Percentiles rank a stretch among this genome's conserved stretches.
Evolutionary conservation across 2,329 filamentous ascomycete species (phyloP).

Genomic region (Penicillium sp.): DNA sequence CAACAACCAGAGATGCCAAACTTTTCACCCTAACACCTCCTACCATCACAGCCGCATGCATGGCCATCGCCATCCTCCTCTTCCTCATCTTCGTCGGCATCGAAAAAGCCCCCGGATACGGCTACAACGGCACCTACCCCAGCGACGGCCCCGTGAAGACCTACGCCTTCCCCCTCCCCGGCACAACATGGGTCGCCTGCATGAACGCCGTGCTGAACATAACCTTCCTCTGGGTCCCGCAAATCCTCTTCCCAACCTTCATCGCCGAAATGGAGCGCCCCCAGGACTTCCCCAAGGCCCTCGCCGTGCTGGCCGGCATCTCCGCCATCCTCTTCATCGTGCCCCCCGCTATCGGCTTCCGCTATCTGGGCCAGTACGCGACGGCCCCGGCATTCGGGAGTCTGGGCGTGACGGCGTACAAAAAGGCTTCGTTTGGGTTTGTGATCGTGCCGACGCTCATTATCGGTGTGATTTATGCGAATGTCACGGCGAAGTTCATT

Average conservation of each 20-base stretch:
- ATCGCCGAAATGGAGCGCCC: conserved; percentile 55
- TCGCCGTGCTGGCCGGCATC: conserved; percentile 50
- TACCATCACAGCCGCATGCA: conserved; percentile 42
- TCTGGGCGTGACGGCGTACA: conserved; percentile 48
- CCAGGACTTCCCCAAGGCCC: conserved; percentile 54
- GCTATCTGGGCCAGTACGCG: conserved; percentile 52
- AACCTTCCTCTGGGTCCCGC: conserved; percentile 55
- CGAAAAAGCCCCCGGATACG: conserved; percentile 47
- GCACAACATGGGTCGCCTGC: conserved; percentile 51
- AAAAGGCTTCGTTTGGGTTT: conserved; percentile 54
- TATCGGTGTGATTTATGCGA: conserved; percentile 55
- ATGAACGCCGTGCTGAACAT: conserved; percentile 57
- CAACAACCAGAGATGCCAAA: no score
- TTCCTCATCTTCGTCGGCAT: conserved; percentile 54
- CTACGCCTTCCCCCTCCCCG: conserved; percentile 51
- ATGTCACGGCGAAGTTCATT: conserved; percentile 52
- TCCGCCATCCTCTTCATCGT: conserved; percentile 54
- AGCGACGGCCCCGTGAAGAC: conserved; percentile 48
- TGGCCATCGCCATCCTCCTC: conserved; percentile 53
- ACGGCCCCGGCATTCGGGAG: conserved; percentile 54
- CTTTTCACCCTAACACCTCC: background rate
- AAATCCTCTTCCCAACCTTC: conserved; percentile 56
- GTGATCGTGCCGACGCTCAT: conserved; percentile 55
- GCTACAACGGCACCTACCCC: conserved; percentile 52
- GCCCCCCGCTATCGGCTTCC: conserved; percentile 53